Base-by-base conservation (phyloP, 2,329 filamentous ascomycete species). In the Orbilia quercus region DNA sequence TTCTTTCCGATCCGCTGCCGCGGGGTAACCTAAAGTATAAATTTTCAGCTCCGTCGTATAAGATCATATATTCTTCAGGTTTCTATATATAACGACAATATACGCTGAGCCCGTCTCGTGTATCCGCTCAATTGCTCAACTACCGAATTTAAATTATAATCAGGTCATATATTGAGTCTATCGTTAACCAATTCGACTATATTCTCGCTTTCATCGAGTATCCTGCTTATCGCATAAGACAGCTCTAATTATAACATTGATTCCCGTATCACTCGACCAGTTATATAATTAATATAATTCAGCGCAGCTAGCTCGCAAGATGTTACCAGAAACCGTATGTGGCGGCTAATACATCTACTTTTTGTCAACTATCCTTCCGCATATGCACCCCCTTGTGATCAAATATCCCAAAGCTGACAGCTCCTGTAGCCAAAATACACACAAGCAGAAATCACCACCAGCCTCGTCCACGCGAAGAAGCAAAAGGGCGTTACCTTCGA, bases 381-480 rank as follows among this genome's bases (percentile, higher is more conserved):
- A n/a, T n/a, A 7, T 4, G 12, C 11, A 7, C 45, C 12, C n/a
- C 45, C 5, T 25, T 7, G 25, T n/a, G 11, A 4, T 7, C n/a
- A n/a, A n/a, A 12, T 28, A 34, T 22, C 3, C 34, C 7, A 31
- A 20, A 44, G 16, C 38, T 57, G 22, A 57, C 40, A 34, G 20
- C 34, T 62, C 18, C 16, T 53, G 25, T 20, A 54, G 31, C 36
- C 25, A 45, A 50, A 59, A 51, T 48, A 57, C 42, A 51, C 67
- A 11, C 40, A 66, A 42, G 18, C 47, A 22, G 31, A 73, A 51
- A 51, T 69, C 40, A 73, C 70, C 5, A 42, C 44, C 25, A 63
- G 55, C 18, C 76, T 78, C 50, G 64, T 78, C 55, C 60, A 73
- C 9, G 75, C 76, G 45, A 78, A 78, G 71, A 69, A 75, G 25